phyloP scores from a whole-genome alignment of 2,329 filamentous ascomycete species.

The Pseudogymnoascus sp. region DNA sequence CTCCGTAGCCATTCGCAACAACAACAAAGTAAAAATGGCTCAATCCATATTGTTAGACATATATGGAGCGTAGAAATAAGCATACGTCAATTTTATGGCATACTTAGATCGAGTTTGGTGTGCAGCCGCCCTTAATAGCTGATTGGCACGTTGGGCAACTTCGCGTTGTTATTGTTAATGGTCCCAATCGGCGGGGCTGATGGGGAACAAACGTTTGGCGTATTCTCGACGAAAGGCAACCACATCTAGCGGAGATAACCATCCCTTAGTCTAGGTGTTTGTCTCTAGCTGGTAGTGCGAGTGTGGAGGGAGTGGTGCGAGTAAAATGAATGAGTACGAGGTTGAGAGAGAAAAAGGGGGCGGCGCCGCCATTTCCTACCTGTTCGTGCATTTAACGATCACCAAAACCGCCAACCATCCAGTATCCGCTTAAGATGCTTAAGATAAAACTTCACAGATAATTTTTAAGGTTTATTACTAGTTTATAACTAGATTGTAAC shows the following conservation, averaged over 20 bases:
- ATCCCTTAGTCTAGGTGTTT: neutral
- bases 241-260: no score
- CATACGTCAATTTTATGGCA: neutral
- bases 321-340: neutral
- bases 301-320: neutral
- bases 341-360: neutral
- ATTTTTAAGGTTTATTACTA: neutral
- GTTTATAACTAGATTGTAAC: neutral
- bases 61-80: neutral
- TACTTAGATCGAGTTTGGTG: neutral
- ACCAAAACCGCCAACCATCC: neutral
- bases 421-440: neutral
- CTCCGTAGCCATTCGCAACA: neutral
- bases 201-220: neutral
- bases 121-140: neutral
- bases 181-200: neutral
- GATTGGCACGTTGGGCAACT: neutral
- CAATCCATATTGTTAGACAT: neutral
- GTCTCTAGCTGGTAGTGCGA: neutral
- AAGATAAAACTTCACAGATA: neutral
- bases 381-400: neutral
- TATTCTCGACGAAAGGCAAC: neutral
- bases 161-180: neutral
- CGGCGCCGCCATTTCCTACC: neutral
- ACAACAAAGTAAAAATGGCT: neutral